A percentile compares a stretch with the other conserved stretches of the same genome.
Evolutionary conservation across 768 basidiomycete genomes (phyloP).

Genomic region (Tulasnella sp.): DNA sequence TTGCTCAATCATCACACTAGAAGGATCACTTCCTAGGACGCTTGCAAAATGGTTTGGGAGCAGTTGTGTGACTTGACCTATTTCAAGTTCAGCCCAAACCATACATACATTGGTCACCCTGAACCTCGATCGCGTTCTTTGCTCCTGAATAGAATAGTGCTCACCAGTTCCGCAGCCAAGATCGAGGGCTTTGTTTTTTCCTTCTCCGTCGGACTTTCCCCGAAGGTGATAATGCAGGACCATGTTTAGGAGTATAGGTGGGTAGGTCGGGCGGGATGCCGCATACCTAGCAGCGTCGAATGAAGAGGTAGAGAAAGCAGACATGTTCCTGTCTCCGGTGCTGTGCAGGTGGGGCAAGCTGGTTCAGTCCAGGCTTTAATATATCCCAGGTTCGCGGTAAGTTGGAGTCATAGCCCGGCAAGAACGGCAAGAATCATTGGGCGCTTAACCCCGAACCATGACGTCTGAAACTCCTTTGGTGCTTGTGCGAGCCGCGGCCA

Average conservation of each 20-base stretch:
- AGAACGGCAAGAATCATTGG: not conserved
- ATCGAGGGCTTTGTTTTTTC: not conserved
- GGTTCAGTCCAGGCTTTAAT: not conserved
- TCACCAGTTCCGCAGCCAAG: conserved; percentile 14
- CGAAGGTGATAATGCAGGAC: not conserved
- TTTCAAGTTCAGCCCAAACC: no score
- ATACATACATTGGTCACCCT: no score
- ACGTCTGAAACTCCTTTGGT: not conserved
- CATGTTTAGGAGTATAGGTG: not conserved
- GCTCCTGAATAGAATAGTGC: no score
- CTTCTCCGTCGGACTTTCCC: not conserved
- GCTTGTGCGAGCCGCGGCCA: not conserved
- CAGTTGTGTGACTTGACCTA: conserved; percentile 6
- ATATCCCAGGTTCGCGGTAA: not conserved
- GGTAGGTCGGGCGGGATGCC: not conserved
- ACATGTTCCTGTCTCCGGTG: conserved; percentile 40
- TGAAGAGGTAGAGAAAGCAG: conserved; percentile 61
- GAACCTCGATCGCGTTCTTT: no score
- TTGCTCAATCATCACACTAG: conserved; percentile 22
- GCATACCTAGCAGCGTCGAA: conserved; percentile 49
- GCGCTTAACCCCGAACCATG: not conserved
- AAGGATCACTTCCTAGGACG: conserved; percentile 21
- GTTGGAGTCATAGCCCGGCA: not conserved
- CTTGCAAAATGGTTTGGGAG: not conserved
- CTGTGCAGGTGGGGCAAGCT: no score